Conservation (phyloP, 495 filamentous ascomycete species). For the Penicillium taxi region DNA sequence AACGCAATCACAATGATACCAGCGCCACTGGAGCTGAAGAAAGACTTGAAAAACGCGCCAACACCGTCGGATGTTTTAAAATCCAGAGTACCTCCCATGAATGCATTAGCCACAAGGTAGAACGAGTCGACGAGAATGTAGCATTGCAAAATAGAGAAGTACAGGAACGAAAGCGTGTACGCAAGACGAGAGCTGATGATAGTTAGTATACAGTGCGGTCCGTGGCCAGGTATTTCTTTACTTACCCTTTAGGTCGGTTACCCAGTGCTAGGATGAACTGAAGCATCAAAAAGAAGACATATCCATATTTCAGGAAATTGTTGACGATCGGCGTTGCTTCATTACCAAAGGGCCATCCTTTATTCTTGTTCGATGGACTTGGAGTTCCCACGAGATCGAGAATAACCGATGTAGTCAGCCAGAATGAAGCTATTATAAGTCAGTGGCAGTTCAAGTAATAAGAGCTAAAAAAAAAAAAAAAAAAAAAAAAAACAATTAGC, state of each 20-base stretch:
- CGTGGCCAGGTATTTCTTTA: neutral
- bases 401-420: slow-evolving; percentile 89
- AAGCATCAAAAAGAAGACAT: slow-evolving; percentile 79
- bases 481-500: neutral
- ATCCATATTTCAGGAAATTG: slow-evolving; percentile 82
- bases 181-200: slow-evolving; percentile 45
- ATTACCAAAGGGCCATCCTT: slow-evolving; percentile 70
- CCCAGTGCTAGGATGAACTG: slow-evolving; percentile 96
- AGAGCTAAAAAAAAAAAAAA: no score
- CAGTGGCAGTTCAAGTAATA: slow-evolving; percentile 3
- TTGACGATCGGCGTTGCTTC: slow-evolving; percentile 82
- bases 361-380: slow-evolving; percentile 33
- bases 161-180: slow-evolving; percentile 81
- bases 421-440: slow-evolving; percentile 60
- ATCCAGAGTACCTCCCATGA: slow-evolving; percentile 48
- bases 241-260: slow-evolving; percentile 83
- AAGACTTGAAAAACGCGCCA: slow-evolving; percentile 52
- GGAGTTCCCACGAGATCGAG: slow-evolving; percentile 89
- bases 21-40: slow-evolving; percentile 64
- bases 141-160: slow-evolving; percentile 78
- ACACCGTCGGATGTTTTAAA: slow-evolving; percentile 45
- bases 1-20: slow-evolving; percentile 89
- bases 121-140: slow-evolving; percentile 83
- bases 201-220: neutral
- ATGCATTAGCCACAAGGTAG: slow-evolving; percentile 79